These are phyloP conservation scores for Mucor velutinosus DNA, from an alignment of 371 early-diverging fungal species.

Conservation along the genomic window DNA sequence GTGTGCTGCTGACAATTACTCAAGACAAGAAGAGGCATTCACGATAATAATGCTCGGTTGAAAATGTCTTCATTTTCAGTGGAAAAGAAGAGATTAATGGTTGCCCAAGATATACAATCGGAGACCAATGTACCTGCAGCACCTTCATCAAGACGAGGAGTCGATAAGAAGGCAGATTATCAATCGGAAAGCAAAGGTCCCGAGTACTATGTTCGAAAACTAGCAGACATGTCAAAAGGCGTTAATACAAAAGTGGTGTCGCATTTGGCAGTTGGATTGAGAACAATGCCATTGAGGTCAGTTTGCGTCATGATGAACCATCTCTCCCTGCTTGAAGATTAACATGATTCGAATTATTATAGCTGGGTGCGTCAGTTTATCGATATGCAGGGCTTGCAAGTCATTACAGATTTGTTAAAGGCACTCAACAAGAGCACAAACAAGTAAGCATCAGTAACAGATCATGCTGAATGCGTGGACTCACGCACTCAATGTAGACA, in stretches of 20 bases:
- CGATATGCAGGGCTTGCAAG: conserved; percentile 68
- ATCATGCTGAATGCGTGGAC: neutral
- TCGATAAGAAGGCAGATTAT: conserved; percentile 33
- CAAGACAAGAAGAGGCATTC: conserved; percentile 50
- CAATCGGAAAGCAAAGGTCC: conserved; percentile 57
- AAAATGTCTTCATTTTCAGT: conserved; percentile 47
- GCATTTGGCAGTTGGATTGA: conserved; percentile 63
- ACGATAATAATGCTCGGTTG: conserved; percentile 37
- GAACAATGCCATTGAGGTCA: conserved; percentile 77
- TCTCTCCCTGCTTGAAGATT: conserved; percentile 11
- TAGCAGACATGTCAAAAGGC: conserved; percentile 55
- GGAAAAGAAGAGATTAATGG: conserved; percentile 55
- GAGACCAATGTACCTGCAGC: conserved; percentile 21
- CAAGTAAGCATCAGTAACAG: conserved; percentile 31
- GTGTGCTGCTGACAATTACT: neutral
- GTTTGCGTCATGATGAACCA: conserved; percentile 9
- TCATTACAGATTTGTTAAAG: conserved; percentile 64
- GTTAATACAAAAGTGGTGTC: conserved; percentile 58
- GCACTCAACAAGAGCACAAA: conserved; percentile 50
- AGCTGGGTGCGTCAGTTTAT: conserved; percentile 71
- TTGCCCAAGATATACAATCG: conserved; percentile 52
- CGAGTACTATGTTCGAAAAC: conserved; percentile 63
- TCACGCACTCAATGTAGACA: conserved; percentile 37
- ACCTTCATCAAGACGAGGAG: conserved; percentile 34
- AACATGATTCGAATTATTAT: neutral